Conservation (phyloP, 352 stramenopile genomes). For the Pelagophyceae sp. region DNA sequence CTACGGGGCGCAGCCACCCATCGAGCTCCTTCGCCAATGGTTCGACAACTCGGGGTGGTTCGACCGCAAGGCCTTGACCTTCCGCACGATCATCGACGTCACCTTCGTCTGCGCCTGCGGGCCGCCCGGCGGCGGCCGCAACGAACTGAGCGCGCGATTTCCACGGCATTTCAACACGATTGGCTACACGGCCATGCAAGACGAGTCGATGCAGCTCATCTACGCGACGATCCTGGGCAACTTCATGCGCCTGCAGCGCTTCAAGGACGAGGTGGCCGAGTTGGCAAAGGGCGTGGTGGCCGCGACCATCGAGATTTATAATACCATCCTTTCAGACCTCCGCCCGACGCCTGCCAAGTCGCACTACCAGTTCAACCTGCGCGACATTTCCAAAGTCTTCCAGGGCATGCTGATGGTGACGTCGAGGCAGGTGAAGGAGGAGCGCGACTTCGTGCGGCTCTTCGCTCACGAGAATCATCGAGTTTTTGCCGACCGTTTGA, state of each 20-base stretch:
- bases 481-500: slow-evolving; percentile 79
- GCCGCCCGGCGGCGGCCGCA: slow-evolving; percentile 76
- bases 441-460: slow-evolving; percentile 55
- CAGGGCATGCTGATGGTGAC: slow-evolving; percentile 75
- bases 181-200: slow-evolving; percentile 57
- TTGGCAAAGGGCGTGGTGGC: slow-evolving; percentile 53
- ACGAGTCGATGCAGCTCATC: slow-evolving; percentile 68
- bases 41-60: slow-evolving; percentile 82
- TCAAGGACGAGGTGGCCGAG: slow-evolving; percentile 24
- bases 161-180: slow-evolving; percentile 76
- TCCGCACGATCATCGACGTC: slow-evolving; percentile 80
- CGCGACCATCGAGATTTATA: slow-evolving; percentile 69
- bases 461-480: slow-evolving; percentile 80
- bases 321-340: slow-evolving; percentile 60
- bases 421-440: slow-evolving; percentile 54
- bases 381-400: slow-evolving; percentile 72
- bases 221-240: slow-evolving; percentile 55
- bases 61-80: slow-evolving; percentile 66
- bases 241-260: slow-evolving; percentile 49
- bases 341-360: slow-evolving; percentile 74
- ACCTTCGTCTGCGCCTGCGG: slow-evolving; percentile 71
- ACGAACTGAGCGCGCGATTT: slow-evolving; percentile 67
- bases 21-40: slow-evolving; percentile 73
- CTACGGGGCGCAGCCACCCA: slow-evolving; percentile 74
- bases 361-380: slow-evolving; percentile 81